Percentiles rank a stretch among this genome's conserved stretches.
phyloP scores from a whole-genome alignment of 371 early-diverging fungal genomes.

The Zychaea mexicana region DNA sequence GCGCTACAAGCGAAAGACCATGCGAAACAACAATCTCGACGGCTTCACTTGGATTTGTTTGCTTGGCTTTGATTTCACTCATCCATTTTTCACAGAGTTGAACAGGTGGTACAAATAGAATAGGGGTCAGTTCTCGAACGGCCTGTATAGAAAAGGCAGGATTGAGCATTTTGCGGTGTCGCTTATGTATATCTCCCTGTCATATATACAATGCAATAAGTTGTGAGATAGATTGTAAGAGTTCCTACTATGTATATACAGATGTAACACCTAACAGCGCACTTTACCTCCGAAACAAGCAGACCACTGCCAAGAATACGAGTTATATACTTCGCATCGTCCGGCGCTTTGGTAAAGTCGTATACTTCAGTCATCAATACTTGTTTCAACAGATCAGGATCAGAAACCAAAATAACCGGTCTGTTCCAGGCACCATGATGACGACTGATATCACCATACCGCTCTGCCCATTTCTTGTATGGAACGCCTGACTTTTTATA shows the following conservation, averaged over 20 bases:
- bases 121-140: slow-evolving; percentile 48
- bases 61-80: not conserved
- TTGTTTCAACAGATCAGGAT: slow-evolving; percentile 52
- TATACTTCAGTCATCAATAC: slow-evolving; percentile 52
- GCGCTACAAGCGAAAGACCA: slow-evolving; percentile 38
- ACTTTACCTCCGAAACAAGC: slow-evolving; percentile 49
- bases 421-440: slow-evolving; percentile 55
- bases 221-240: too few relatives aligned
- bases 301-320: slow-evolving; percentile 59
- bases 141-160: slow-evolving; percentile 63
- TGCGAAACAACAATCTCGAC: slow-evolving; percentile 28
- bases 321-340: slow-evolving; percentile 24
- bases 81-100: slow-evolving; percentile 14
- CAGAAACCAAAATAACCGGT: slow-evolving; percentile 48
- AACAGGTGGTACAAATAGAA: slow-evolving; percentile 38
- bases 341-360: slow-evolving; percentile 50
- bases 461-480: slow-evolving; percentile 52
- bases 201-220: too few relatives aligned
- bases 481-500: slow-evolving; percentile 50
- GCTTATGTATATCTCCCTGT: slow-evolving; percentile 50
- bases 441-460: slow-evolving; percentile 54
- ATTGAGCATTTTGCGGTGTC: slow-evolving; percentile 70
- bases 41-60: not conserved
- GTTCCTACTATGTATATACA: too few relatives aligned
- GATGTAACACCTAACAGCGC: too few relatives aligned